Evolutionary conservation across 768 basidiomycete species (phyloP), one percentile per base, ranked within the genome.

Genomic region (Leccinum disarticulatum): DNA sequence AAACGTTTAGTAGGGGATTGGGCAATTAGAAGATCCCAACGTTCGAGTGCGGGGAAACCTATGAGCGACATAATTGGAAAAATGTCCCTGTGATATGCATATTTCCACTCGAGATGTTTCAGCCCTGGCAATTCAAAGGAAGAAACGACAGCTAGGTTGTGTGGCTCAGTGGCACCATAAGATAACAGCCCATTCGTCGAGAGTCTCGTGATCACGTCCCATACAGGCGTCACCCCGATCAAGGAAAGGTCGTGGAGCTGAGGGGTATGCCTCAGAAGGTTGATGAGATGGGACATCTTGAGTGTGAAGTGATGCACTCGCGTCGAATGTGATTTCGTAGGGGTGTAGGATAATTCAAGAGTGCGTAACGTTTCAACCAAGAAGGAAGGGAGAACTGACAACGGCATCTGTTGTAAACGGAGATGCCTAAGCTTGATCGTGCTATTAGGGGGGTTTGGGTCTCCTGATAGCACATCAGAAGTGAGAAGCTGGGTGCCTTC

Each of bases 31-130:
- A 83, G 67, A 55, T 82, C 80, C 60, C 81, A 71, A 54, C 70
- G 76, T 56, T 79, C 76, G 57, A 83, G 74, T 33, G 58, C 67
- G 9, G 81, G 81, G 13, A 73, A 60, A 46, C 65, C 59, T 56
- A 82, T 58, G 62, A 81, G 74, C 22, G 77, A 76, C 60, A 83
- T 66, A 49, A 84, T 73, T 31, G 75, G 70, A 54, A 77, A 75
- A 49, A 83, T 64, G 52, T 80, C 81, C 38, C 66, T 70, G 50
- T 76, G 67, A 53, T 71, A 77, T 17, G 80, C 80, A 59, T 74
- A 79, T 49, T 75, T 79, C 81, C 82, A 83, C 33, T 80, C 78
- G 48, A 85, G 65, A n/a, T 62, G 68, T 54, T 73, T 79, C 57
- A 84, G 66, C 57, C 74, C 71, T 4, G 64, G 67, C 35, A 84